Conservation (phyloP, 176 grass and related monocot species). For the Triticum timopheevii region DNA sequence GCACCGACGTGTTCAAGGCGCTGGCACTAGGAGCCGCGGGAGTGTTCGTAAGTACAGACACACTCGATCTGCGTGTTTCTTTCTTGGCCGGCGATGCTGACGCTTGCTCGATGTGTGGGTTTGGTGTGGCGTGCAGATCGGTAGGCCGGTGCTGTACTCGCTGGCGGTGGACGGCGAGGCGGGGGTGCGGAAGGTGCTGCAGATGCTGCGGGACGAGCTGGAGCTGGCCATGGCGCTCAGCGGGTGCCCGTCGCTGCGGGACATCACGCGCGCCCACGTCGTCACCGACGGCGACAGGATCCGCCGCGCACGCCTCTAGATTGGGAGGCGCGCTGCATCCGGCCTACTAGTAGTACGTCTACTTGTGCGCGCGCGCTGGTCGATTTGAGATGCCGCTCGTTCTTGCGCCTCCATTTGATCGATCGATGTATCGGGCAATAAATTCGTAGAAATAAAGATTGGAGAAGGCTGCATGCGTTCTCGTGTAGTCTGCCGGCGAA, state of each 20-base stretch:
- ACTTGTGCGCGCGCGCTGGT: not conserved
- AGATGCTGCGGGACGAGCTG: slow-evolving; percentile 76
- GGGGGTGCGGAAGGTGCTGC: slow-evolving; percentile 58
- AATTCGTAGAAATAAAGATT: not conserved
- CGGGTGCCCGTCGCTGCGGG: slow-evolving; percentile 68
- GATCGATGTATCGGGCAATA: not conserved
- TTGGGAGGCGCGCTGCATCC: not conserved
- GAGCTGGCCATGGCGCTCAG: slow-evolving; percentile 84
- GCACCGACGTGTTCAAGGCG: slow-evolving; percentile 96
- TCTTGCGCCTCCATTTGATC: not conserved
- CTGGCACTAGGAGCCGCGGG: slow-evolving; percentile 82
- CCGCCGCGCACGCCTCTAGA: slow-evolving; percentile 42
- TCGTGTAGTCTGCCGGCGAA: too few relatives aligned
- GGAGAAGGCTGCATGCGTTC: too few relatives aligned
- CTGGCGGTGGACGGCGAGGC: slow-evolving; percentile 83
- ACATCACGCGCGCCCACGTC: slow-evolving; percentile 59
- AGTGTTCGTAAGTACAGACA: slow-evolving; percentile 65
- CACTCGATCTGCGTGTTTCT: not conserved
- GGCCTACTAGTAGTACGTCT: not conserved
- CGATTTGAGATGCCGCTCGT: not conserved
- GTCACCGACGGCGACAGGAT: slow-evolving; percentile 50
- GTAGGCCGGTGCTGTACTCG: slow-evolving; percentile 66
- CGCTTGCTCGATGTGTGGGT: not conserved
- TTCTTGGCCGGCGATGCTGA: not conserved
- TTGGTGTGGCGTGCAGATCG: slow-evolving; percentile 54